phyloP scores from a whole-genome alignment of 331 rosid species.

The Malus hybrid region DNA sequence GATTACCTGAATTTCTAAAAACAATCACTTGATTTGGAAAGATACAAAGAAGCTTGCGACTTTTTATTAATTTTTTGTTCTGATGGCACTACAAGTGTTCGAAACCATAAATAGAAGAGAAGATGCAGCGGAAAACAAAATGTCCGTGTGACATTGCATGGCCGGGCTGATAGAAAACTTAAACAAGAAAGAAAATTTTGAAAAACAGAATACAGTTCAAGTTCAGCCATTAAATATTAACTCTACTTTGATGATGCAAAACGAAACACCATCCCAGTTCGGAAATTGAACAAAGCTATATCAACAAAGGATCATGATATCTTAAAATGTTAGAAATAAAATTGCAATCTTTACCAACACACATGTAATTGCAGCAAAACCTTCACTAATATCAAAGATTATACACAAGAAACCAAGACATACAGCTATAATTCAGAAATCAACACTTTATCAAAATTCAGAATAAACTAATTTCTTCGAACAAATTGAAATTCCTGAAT shows the following conservation, averaged over 20 bases:
- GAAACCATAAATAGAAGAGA: not conserved
- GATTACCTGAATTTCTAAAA: conserved; percentile 60
- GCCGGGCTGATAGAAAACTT: not conserved
- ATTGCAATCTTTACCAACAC: not conserved
- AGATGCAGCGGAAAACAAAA: not conserved
- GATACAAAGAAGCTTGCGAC: not conserved
- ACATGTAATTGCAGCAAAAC: not conserved
- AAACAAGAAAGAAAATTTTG: not conserved
- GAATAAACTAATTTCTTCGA: not conserved
- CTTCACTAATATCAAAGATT: not conserved
- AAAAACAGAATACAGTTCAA: not conserved
- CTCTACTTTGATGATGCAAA: not conserved
- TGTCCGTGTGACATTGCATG: not conserved
- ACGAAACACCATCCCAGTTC: not conserved
- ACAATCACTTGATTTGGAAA: conserved; percentile 14
- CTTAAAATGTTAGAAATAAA: not conserved
- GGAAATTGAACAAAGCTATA: not conserved
- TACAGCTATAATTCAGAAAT: not conserved
- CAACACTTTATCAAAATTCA: not conserved
- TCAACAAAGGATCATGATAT: not conserved
- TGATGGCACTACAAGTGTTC: not conserved
- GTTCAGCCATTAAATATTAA: not conserved
- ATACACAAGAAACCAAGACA: not conserved
- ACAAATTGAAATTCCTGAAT: not conserved
- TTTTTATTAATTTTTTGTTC: not conserved